Conservation (phyloP, 1,284 basidiomycete genomes). For the Leccinum pachyderme region DNA sequence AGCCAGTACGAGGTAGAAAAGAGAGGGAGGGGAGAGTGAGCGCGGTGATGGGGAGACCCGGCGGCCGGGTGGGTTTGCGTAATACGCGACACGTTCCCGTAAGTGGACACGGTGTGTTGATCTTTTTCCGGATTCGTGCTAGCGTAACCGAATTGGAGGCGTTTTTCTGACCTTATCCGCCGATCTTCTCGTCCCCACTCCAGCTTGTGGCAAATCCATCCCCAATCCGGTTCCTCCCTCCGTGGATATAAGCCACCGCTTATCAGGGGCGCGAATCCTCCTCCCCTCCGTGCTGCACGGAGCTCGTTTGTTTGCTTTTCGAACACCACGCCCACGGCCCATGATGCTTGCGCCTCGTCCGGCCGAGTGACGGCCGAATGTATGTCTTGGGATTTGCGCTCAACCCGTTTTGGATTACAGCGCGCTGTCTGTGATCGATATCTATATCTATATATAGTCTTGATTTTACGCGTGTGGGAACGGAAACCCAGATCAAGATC, state of each 20-base stretch:
- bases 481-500: constrained; percentile 22
- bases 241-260: constrained; percentile 29
- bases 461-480: constrained; percentile 12
- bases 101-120: constrained; percentile 29
- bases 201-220: constrained; percentile 27
- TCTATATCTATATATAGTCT: constrained; percentile 10
- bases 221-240: constrained; percentile 21
- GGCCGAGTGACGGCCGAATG: background rate
- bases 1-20: background rate
- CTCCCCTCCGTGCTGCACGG: constrained; percentile 17
- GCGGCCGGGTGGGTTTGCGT: constrained; percentile 1
- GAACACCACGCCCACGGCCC: background rate
- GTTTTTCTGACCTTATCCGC: constrained; percentile 33
- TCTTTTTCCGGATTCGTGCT: constrained; percentile 22
- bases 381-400: constrained; percentile 21
- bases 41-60: background rate
- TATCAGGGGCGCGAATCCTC: constrained; percentile 23
- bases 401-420: constrained; percentile 22
- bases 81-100: constrained; percentile 15
- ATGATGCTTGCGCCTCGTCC: background rate
- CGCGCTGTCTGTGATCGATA: constrained; percentile 7
- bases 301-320: constrained; percentile 2
- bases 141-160: constrained; percentile 9
- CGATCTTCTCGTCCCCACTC: constrained; percentile 33
- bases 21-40: background rate